Evolutionary conservation across 306 rosid species (phyloP).

Genomic region (Cucurbita argyrosperma): DNA sequence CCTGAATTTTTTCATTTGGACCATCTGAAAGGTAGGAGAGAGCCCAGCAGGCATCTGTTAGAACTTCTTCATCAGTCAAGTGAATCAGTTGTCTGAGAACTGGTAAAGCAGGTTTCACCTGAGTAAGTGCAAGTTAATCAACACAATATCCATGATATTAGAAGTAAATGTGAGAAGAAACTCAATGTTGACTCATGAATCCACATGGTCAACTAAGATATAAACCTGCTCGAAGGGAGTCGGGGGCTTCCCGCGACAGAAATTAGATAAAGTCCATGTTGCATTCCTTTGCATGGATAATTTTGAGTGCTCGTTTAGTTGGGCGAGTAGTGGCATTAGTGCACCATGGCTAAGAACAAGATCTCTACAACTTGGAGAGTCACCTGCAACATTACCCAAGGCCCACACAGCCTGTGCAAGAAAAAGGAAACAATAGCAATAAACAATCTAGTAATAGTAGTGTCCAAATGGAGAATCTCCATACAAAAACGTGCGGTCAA

Average conservation of each 20-base stretch:
- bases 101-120: conserved; percentile 59
- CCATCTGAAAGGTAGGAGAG: conserved; percentile 55
- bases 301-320: conserved; percentile 39
- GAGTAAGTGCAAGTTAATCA: conserved; percentile 3
- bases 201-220: not conserved
- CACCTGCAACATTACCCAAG: conserved; percentile 59
- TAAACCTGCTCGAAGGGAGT: conserved; percentile 45
- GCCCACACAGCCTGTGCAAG: conserved; percentile 37
- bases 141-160: not conserved
- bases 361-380: conserved; percentile 48
- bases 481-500: not conserved
- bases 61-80: conserved; percentile 43
- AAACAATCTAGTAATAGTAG: not conserved
- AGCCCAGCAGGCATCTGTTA: conserved; percentile 57
- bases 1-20: conserved; percentile 39
- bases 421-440: not conserved
- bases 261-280: conserved; percentile 52
- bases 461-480: not conserved
- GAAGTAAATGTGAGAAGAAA: not conserved
- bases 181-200: not conserved
- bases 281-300: conserved; percentile 47
- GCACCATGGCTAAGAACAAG: conserved; percentile 48
- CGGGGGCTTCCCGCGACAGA: conserved; percentile 54
- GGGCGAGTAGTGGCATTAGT: conserved; percentile 31
- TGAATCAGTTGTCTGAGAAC: conserved; percentile 33